A percentile compares a stretch with the other conserved stretches of the same genome.
These are phyloP conservation scores for Capronia coronata DNA, from an alignment of 2,329 filamentous ascomycete genomes.

Conservation along the genomic window DNA sequence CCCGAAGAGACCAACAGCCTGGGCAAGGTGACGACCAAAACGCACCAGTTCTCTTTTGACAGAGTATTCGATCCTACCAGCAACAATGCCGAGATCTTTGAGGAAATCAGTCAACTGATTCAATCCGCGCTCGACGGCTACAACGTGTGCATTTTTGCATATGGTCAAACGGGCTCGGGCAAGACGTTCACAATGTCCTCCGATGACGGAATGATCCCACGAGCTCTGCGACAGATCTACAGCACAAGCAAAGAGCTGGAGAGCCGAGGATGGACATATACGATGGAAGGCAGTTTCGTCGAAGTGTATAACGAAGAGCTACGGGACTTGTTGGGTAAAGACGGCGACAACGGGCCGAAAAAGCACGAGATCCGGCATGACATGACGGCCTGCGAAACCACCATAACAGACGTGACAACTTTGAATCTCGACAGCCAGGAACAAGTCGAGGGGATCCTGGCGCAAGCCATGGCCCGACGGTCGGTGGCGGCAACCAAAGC, in stretches of 20 bases:
- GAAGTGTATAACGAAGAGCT: constrained; percentile 98
- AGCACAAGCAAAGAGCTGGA: constrained; percentile 73
- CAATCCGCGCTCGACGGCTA: constrained; percentile 95
- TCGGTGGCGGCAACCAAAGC: constrained; percentile 95
- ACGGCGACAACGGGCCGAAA: constrained; percentile 69
- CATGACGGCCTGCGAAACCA: constrained; percentile 70
- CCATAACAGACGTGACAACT: constrained; percentile 70
- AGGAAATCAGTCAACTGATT: constrained; percentile 92
- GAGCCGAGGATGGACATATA: constrained; percentile 90
- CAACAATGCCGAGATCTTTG: constrained; percentile 81
- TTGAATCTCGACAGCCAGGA: constrained; percentile 71
- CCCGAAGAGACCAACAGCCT: constrained; percentile 78
- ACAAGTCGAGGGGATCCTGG: constrained; percentile 72
- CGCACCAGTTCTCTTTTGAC: constrained; percentile 83
- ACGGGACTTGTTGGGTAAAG: constrained; percentile 74
- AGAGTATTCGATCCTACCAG: constrained; percentile 76
- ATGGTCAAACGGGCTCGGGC: constrained; percentile 92
- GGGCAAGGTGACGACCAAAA: constrained; percentile 68
- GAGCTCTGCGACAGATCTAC: constrained; percentile 89
- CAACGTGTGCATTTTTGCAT: constrained; percentile 98
- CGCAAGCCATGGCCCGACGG: constrained; percentile 74
- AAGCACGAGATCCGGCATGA: constrained; percentile 90
- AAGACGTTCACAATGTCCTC: constrained; percentile 97
- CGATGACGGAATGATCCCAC: constrained; percentile 86
- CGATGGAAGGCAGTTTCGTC: constrained; percentile 89